A percentile compares a stretch with the other conserved stretches of the same genome.
Evolutionary conservation across 2,329 filamentous ascomycete genomes (phyloP).

Genomic region (Cordyceps cicadae): DNA sequence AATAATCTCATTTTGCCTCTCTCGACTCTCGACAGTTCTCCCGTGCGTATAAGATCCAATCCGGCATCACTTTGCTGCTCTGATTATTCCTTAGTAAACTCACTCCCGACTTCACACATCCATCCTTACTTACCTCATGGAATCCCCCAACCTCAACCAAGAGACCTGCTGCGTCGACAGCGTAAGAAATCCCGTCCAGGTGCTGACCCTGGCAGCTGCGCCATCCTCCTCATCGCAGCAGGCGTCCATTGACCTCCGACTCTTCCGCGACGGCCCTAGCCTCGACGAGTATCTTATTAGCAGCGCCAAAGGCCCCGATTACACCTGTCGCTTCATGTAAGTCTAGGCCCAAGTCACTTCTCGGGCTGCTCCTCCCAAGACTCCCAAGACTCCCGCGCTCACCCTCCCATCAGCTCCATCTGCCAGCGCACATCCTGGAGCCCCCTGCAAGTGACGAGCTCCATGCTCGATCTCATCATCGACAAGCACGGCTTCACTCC

Average conservation of each 20-base stretch:
- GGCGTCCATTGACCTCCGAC: neutral
- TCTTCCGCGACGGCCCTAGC: neutral
- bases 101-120: neutral
- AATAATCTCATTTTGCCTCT: neutral
- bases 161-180: slow-evolving; percentile 17
- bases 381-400: neutral
- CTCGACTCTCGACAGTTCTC: neutral
- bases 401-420: slow-evolving; percentile 18
- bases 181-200: slow-evolving; percentile 13
- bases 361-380: neutral
- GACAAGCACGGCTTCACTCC: slow-evolving; percentile 16
- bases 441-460: slow-evolving; percentile 19
- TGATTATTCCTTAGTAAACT: neutral
- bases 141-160: neutral
- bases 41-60: neutral
- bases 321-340: slow-evolving; percentile 12
- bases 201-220: neutral
- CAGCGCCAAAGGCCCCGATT: neutral
- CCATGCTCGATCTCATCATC: slow-evolving; percentile 19
- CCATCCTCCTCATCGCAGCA: neutral
- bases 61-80: no score
- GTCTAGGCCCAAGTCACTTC: neutral
- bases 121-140: neutral
- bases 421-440: slow-evolving; percentile 23
- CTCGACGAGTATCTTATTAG: neutral